These are phyloP conservation scores for Perilla frutescens DNA, from an alignment of 257 asterid genomes.

Conservation along the genomic window DNA sequence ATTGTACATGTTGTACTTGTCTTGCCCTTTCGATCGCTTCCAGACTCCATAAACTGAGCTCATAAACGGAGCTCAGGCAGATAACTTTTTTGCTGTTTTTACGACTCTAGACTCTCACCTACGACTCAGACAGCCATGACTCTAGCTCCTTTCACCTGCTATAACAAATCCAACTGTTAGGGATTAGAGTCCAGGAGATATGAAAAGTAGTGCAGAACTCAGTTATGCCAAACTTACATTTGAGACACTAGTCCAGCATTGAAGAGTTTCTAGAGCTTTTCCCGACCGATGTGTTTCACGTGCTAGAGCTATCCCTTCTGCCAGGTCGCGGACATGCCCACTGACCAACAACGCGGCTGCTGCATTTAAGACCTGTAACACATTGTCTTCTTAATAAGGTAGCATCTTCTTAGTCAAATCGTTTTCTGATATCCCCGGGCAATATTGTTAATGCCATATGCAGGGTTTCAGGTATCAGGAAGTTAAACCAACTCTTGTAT, in stretches of 20 bases:
- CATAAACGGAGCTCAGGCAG: conserved; percentile 8
- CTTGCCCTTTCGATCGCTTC: not conserved
- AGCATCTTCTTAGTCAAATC: not conserved
- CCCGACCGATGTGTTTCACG: conserved; percentile 54
- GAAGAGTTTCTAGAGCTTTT: conserved; percentile 54
- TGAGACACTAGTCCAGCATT: conserved; percentile 48
- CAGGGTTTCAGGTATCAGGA: not conserved
- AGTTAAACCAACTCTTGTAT: too few species aligned
- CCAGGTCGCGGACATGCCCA: conserved; percentile 46
- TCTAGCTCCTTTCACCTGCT: conserved; percentile 33
- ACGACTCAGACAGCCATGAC: conserved; percentile 22
- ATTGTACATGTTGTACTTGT: not conserved
- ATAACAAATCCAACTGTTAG: conserved; percentile 15
- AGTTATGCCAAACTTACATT: conserved; percentile 37
- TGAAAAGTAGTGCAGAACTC: not conserved
- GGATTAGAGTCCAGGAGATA: not conserved
- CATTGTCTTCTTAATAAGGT: not conserved
- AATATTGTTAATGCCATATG: not conserved
- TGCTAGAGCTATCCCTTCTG: conserved; percentile 55
- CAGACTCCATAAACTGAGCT: conserved; percentile 2
- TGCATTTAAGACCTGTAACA: conserved; percentile 56
- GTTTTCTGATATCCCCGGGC: not conserved
- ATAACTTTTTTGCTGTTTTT: conserved; percentile 7
- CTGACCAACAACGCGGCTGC: conserved; percentile 59
- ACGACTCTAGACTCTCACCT: not conserved